Percentiles rank a stretch among this genome's conserved stretches.
Conservation (phyloP, 345 rosid genomes). For the Gossypium ekmanianum region DNA sequence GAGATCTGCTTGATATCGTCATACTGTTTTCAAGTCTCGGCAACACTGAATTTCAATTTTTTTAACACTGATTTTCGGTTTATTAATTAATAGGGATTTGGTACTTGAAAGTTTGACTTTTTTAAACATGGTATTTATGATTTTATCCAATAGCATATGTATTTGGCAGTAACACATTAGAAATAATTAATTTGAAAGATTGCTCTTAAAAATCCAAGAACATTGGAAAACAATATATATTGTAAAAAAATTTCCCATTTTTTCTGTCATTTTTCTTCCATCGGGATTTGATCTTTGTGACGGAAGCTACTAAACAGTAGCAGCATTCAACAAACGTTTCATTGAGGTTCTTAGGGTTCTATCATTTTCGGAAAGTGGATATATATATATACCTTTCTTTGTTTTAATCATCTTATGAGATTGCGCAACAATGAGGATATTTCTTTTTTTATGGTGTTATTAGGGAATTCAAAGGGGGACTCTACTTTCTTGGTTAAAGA, state of each 20-base stretch:
- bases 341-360: neutral
- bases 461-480: neutral
- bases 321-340: conserved; percentile 3
- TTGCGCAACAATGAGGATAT: neutral
- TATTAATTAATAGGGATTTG: neutral
- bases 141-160: too few relatives aligned
- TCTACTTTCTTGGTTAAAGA: too few relatives aligned
- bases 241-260: neutral
- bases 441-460: neutral
- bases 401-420: neutral
- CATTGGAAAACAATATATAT: neutral
- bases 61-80: neutral
- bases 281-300: too few relatives aligned
- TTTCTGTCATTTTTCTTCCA: neutral
- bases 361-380: neutral
- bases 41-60: neutral
- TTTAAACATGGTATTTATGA: too few relatives aligned
- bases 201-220: neutral
- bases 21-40: neutral
- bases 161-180: too few relatives aligned
- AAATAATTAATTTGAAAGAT: neutral
- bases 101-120: too few relatives aligned
- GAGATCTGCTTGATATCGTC: neutral
- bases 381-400: neutral
- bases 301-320: neutral